Conservation (phyloP, 208 protist genomes). For the Crithidia expoeki region DNA sequence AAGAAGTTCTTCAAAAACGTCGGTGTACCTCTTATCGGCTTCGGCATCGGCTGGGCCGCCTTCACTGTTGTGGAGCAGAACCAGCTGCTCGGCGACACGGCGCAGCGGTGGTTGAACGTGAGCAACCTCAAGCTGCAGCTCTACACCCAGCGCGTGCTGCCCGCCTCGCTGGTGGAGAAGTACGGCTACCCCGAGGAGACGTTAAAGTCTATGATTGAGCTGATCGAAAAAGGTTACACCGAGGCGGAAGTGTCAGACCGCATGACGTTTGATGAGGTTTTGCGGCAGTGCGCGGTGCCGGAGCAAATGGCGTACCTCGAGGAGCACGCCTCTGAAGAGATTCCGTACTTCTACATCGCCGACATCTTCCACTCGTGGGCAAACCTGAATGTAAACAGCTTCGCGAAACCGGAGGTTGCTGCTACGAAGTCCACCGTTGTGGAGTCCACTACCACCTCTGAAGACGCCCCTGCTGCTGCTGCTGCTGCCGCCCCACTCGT, state of each 20-base stretch:
- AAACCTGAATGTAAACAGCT: conserved; percentile 47
- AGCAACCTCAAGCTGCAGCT: conserved; percentile 69
- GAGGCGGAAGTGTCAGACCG: conserved; percentile 44
- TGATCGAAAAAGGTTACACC: conserved; percentile 49
- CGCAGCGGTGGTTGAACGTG: conserved; percentile 52
- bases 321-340: conserved; percentile 81
- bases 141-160: conserved; percentile 55
- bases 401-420: conserved; percentile 21
- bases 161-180: conserved; percentile 50
- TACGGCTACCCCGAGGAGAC: conserved; percentile 61
- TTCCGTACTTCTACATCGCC: conserved; percentile 91
- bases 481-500: neutral
- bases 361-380: conserved; percentile 88
- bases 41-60: conserved; percentile 67
- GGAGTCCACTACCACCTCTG: neutral
- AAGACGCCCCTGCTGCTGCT: neutral
- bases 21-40: conserved; percentile 57
- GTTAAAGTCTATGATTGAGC: conserved; percentile 52
- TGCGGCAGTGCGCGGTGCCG: conserved; percentile 65
- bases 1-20: conserved; percentile 21
- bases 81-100: conserved; percentile 35
- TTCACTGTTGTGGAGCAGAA: conserved; percentile 53
- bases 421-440: neutral
- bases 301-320: conserved; percentile 85
- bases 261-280: conserved; percentile 80